Percentiles rank a stretch among this genome's conserved stretches.
Evolutionary conservation across 2,329 filamentous ascomycete genomes (phyloP).

Genomic region (Teratosphaeria gauchensis): DNA sequence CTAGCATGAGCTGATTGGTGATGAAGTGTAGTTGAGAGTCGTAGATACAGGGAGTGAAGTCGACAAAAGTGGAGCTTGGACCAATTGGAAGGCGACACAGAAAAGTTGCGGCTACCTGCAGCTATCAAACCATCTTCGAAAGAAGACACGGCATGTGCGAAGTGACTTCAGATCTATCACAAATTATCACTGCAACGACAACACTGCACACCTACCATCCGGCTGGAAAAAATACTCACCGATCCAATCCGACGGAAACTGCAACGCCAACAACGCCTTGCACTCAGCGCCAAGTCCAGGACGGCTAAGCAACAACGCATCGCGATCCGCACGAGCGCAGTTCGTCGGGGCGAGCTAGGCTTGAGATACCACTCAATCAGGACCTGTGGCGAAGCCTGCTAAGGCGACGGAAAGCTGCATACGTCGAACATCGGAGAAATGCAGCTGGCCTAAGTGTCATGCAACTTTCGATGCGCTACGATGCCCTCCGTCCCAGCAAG

Average conservation of each 20-base stretch:
- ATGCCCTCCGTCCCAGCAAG: background rate
- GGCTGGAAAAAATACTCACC: too few relatives aligned
- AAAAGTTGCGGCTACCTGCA: background rate
- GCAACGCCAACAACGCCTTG: too few relatives aligned
- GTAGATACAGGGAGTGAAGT: background rate
- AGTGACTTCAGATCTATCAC: background rate
- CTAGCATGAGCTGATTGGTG: background rate
- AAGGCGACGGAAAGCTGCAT: too few relatives aligned
- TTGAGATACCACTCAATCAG: too few relatives aligned
- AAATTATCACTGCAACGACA: background rate
- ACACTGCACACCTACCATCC: background rate
- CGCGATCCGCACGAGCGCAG: too few relatives aligned
- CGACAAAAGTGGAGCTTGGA: background rate
- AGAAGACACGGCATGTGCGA: background rate
- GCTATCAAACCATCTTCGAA: too few relatives aligned
- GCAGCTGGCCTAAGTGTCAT: background rate
- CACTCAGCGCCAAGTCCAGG: too few relatives aligned
- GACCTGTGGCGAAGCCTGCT: too few relatives aligned
- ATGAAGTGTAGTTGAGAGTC: too few relatives aligned
- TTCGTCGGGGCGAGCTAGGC: too few relatives aligned
- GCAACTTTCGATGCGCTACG: background rate
- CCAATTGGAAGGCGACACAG: background rate
- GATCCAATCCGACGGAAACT: too few relatives aligned
- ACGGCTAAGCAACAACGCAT: too few relatives aligned
- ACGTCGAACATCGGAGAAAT: background rate